Evolutionary conservation across 768 basidiomycete species (phyloP), one percentile per base, ranked within the genome.

Genomic region (Trametes villosa): DNA sequence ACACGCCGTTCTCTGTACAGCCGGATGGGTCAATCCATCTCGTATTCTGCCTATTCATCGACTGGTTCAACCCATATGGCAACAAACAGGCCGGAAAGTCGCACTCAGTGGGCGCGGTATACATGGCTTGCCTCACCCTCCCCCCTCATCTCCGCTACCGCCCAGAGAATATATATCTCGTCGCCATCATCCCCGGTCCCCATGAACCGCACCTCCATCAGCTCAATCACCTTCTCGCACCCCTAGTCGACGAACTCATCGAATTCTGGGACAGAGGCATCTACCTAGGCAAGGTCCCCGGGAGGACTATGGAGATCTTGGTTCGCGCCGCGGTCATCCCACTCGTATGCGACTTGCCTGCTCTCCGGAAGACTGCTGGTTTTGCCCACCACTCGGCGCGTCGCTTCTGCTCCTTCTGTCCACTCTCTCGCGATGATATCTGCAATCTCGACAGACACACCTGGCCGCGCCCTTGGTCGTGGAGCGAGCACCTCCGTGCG

Each of bases 101-200:
- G 1, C 57, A 65, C n/a, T 62, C 66, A 0, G 29, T 55, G 18
- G 63, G 62, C 6, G 67, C 59, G 0, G 67, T 73, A 13, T 70
- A 66, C 41, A 52, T 73, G 49, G 64, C 56, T 1, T 70, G 68
- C 48, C 60, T 68, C 41, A 71, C 72, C 44, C 65, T 74, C 2
- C 72, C 71, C 6, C 65, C 63, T 3, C 30, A 62, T 9, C 50
- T 67, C 4, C 65, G 69, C 4, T 68, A 53, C 30, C 50, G 62
- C 41, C 26, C 64, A 55, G 66, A 68, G 40, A 80, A 81, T 56
- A 72, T 81, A 66, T 81, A 71, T 57, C 67, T 81, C 0, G 77
- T 71, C 2, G 78, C 74, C 0, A 63, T 82, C 54, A 76, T 80
- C 26, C 77, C 78, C 4, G 78, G 80, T 0, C 81, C 79, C 0